Conservation (phyloP, 805 yeast genomes). For the Kuraishia capsulata region DNA sequence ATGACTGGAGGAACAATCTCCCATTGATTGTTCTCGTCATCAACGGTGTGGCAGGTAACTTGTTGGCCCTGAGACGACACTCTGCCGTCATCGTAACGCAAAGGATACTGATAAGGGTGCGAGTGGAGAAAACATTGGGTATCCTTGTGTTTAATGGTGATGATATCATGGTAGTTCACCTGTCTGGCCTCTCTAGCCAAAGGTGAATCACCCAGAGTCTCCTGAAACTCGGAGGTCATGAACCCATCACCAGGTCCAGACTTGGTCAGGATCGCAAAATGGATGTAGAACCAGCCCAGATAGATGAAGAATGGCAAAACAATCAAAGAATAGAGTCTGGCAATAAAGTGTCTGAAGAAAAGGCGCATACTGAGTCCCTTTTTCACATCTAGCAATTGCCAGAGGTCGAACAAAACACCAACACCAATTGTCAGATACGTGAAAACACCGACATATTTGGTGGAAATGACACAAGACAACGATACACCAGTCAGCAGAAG, state of each 20-base stretch:
- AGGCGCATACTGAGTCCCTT: constrained; percentile 52
- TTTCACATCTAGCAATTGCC: constrained; percentile 73
- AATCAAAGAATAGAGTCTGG: constrained; percentile 64
- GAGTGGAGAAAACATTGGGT: constrained; percentile 80
- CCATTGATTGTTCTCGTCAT: constrained; percentile 75
- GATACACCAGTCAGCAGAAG: constrained; percentile 73
- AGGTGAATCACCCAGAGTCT: constrained; percentile 77
- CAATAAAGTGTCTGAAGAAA: constrained; percentile 60
- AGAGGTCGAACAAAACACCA: constrained; percentile 78
- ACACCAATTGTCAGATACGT: constrained; percentile 82
- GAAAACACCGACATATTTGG: constrained; percentile 93
- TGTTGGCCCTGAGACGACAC: constrained; percentile 92
- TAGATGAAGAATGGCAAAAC: constrained; percentile 76
- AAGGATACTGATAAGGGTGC: constrained; percentile 66
- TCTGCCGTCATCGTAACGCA: constrained; percentile 94
- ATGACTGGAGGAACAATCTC: constrained; percentile 60
- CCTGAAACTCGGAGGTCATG: constrained; percentile 95
- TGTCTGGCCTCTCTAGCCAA: constrained; percentile 61
- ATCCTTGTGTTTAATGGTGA: constrained; percentile 74
- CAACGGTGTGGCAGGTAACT: constrained; percentile 61
- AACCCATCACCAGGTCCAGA: constrained; percentile 96
- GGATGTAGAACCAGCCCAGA: constrained; percentile 86
- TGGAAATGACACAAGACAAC: constrained; percentile 85
- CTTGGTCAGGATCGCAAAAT: constrained; percentile 67
- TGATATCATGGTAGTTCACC: constrained; percentile 65